Percentiles rank a stretch among this genome's conserved stretches.
Conservation (phyloP, 345 rosid species). For the Rhodamnia argentea region DNA sequence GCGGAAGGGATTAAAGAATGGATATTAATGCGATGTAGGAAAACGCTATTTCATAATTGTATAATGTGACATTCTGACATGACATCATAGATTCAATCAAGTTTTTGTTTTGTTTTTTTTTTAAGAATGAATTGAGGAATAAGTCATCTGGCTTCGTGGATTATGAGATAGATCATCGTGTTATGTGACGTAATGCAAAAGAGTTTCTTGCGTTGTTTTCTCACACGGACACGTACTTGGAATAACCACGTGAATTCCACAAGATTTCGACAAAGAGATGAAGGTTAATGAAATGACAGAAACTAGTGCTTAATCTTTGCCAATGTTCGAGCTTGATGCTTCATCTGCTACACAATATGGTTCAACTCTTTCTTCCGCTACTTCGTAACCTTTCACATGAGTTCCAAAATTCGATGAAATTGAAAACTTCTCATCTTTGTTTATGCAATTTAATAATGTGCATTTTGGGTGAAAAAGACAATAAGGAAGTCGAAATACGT, state of each 20-base stretch:
- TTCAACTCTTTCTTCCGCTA: not conserved
- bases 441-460: no score
- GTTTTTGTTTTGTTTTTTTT: not conserved
- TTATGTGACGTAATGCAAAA: not conserved
- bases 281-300: not conserved
- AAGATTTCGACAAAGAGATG: not conserved
- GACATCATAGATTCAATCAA: not conserved
- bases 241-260: not conserved
- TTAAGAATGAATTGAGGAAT: not conserved
- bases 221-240: not conserved
- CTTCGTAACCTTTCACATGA: not conserved
- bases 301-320: not conserved
- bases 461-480: no score
- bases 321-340: not conserved
- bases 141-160: not conserved
- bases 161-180: not conserved
- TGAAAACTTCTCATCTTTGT: no score
- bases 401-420: not conserved
- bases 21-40: not conserved
- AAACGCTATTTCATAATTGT: not conserved
- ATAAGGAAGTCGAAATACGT: no score
- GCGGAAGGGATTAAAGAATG: not conserved
- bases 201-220: not conserved
- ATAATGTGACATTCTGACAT: accelerated
- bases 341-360: not conserved